These are phyloP conservation scores for Xylaria sp. DNA, from an alignment of 2,329 filamentous ascomycete species.

Conservation along the genomic window DNA sequence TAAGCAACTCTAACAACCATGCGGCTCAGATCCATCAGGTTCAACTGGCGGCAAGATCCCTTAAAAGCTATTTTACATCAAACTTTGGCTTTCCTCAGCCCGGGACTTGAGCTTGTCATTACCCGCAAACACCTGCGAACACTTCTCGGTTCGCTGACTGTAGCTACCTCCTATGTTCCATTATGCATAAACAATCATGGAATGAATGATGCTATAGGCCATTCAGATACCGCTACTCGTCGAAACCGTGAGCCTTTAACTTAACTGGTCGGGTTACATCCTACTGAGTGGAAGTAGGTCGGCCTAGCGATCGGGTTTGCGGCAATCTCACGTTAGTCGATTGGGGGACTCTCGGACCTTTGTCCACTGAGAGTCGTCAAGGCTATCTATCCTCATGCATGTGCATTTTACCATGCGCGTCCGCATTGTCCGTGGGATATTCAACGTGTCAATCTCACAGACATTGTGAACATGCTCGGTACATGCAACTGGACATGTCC, in stretches of 20 bases:
- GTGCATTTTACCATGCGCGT: slow-evolving; percentile 35
- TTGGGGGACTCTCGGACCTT: slow-evolving; percentile 26
- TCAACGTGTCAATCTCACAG: slow-evolving; percentile 51
- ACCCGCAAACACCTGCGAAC: slow-evolving; percentile 10
- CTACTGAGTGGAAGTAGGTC: neutral
- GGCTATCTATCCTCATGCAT: slow-evolving; percentile 42
- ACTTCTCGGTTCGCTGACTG: neutral
- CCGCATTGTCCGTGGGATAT: slow-evolving; percentile 39
- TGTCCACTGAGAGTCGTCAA: slow-evolving; percentile 42
- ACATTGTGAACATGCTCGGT: slow-evolving; percentile 39
- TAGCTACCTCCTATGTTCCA: neutral
- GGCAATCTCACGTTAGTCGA: slow-evolving; percentile 15
- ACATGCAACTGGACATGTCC: slow-evolving; percentile 32
- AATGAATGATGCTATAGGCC: slow-evolving; percentile 10
- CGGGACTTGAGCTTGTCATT: neutral
- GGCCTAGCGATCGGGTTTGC: slow-evolving; percentile 14
- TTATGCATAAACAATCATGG: slow-evolving; percentile 15
- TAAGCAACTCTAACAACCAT: neutral
- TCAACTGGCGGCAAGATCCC: neutral
- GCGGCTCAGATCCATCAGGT: neutral
- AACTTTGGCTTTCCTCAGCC: slow-evolving; percentile 5
- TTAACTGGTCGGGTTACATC: neutral
- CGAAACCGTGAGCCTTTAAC: slow-evolving; percentile 12
- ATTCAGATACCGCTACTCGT: slow-evolving; percentile 8
- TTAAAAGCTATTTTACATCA: slow-evolving; percentile 10